These are phyloP conservation scores for Penicillium sclerotiorum DNA, from an alignment of 2,329 filamentous ascomycete genomes.

Conservation along the genomic window DNA sequence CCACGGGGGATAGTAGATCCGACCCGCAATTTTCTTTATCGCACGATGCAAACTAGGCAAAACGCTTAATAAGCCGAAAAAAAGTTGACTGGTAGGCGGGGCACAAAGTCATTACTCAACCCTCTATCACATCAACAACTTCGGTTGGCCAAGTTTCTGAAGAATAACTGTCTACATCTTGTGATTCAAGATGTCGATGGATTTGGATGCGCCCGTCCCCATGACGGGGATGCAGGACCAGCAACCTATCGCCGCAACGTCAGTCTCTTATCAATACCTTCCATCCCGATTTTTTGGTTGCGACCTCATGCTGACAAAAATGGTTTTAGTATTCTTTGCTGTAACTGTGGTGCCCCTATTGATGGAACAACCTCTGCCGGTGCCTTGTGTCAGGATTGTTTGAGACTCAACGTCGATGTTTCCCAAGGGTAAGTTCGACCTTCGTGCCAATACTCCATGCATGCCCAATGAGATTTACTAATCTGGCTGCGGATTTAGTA, in stretches of 20 bases:
- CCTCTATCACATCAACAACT: conserved; percentile 11
- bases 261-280: conserved; percentile 29
- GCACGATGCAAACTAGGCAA: conserved; percentile 26
- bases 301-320: no score
- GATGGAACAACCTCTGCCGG: conserved; percentile 85
- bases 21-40: conserved; percentile 3
- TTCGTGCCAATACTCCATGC: neutral
- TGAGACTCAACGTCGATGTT: conserved; percentile 92
- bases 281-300: conserved; percentile 7
- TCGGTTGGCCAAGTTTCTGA: conserved; percentile 7
- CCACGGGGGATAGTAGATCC: conserved; percentile 2
- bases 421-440: conserved; percentile 61
- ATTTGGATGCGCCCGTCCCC: conserved; percentile 59
- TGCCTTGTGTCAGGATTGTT: conserved; percentile 92
- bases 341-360: conserved; percentile 94
- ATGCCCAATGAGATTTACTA: neutral
- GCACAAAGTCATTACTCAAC: conserved; percentile 28
- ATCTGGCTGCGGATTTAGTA: conserved; percentile 35
- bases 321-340: conserved; percentile 83
- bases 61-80: conserved; percentile 25
- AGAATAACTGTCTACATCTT: conserved; percentile 6
- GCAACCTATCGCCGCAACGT: conserved; percentile 57
- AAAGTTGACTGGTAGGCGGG: conserved; percentile 24
- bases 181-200: conserved; percentile 51
- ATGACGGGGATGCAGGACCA: conserved; percentile 46